Evolutionary conservation across 768 basidiomycete genomes (phyloP), one percentile per base, ranked within the genome.

Genomic region (Agrocybe praecox): DNA sequence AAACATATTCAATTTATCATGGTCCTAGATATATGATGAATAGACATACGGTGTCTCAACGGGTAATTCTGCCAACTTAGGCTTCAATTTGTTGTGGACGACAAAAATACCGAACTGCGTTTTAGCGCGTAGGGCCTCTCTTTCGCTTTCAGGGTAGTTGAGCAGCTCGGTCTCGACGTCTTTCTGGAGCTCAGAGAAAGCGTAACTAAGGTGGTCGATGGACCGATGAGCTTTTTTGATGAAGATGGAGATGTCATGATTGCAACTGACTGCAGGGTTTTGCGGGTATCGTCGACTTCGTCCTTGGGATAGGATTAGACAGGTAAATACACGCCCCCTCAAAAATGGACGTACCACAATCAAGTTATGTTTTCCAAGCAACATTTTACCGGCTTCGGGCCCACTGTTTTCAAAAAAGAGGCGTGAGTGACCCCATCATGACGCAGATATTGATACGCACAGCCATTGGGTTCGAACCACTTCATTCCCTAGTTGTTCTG

Each of bases 401-500:
- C 88, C 88, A 40, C 87, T 89, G n/a, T n/a, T 52, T 55, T 49
- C 46, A 40, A 55, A 36, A 48, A 22, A 24, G 21, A 17, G 22
- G 33, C 17, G 26, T 33, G 33, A 42, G 15, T 49, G 53, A 18
- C 26, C 26, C 9, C 26, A 29, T 29, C 4, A 29, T 5, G 19
- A 6, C 33, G 32, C 32, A 34, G 23, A 29, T 11, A 45, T 42
- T 8, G n/a, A 14, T 5, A 76, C 89, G 69, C 71, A 92, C 90
- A 98, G 77, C 97, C 97, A 99, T 72, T 99, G 97, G 15, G 96
- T 99, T 53, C 96, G 84, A 64, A 97, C 78, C 61, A 99, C 93
- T 69, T 97, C 88, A 57, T 76, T 81, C 48, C 92, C 92, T 49
- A 94, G 81, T 69, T 88, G 83, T 63, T 94, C 86, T 24, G 72